A percentile compares a stretch with the other conserved stretches of the same genome.
phyloP scores from a whole-genome alignment of 345 rosid species.

The Corymbia maculata region DNA sequence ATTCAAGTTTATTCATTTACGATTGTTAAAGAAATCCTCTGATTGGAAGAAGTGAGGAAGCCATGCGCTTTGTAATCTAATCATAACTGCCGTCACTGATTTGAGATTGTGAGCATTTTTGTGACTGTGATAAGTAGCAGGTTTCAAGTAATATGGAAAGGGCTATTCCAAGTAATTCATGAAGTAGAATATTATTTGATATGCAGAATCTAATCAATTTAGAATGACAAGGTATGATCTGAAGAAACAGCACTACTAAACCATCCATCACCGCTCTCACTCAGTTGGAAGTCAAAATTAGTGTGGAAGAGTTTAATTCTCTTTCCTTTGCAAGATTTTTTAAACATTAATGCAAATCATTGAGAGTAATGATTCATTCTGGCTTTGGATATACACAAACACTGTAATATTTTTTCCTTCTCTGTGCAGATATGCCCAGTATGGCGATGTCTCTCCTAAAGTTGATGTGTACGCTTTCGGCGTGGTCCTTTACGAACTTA shows the following conservation, averaged over 20 bases:
- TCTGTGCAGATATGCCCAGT: constrained; percentile 64
- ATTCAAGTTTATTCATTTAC: not conserved
- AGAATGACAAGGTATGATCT: not conserved
- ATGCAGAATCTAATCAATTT: not conserved
- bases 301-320: not conserved
- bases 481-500: constrained; percentile 88
- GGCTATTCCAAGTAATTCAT: not conserved
- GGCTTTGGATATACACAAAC: not conserved
- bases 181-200: not conserved
- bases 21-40: not conserved
- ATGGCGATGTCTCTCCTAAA: constrained; percentile 87
- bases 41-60: not conserved
- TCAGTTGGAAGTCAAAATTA: not conserved
- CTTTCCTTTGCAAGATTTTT: not conserved
- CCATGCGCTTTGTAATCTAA: not conserved
- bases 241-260: not conserved
- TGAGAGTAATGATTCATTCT: not conserved
- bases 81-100: not conserved
- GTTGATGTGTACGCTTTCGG: constrained; percentile 95
- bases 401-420: not conserved
- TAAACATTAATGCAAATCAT: not conserved
- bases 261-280: not conserved
- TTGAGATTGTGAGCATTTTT: not conserved
- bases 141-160: not conserved
- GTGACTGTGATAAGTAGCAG: not conserved